Conservation (phyloP, 2,329 filamentous ascomycete genomes). For the Teratosphaeriaceae sp. region DNA sequence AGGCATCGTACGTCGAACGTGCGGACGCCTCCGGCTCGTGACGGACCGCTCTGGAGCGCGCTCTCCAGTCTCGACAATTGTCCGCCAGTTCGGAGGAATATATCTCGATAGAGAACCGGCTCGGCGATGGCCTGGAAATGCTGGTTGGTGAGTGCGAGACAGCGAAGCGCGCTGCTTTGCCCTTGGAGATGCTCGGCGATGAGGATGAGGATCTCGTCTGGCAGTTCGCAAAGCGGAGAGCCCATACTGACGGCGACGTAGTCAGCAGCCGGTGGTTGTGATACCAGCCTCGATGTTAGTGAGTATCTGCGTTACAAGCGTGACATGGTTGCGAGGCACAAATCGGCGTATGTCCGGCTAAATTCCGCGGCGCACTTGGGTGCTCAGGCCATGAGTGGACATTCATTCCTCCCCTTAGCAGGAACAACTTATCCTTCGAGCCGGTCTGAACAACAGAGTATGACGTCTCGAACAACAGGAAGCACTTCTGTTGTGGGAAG, state of each 20-base stretch:
- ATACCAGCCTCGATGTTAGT: too few species aligned
- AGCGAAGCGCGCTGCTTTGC: not conserved
- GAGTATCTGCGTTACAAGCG: too few species aligned
- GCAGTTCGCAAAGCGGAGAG: not conserved
- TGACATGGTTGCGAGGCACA: too few species aligned
- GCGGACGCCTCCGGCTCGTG: not conserved
- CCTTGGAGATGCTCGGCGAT: slow-evolving; percentile 3
- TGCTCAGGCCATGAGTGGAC: too few species aligned
- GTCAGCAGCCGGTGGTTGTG: too few species aligned
- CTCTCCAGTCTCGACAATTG: not conserved
- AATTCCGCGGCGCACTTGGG: too few species aligned
- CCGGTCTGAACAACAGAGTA: too few species aligned
- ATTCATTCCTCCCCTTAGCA: too few species aligned
- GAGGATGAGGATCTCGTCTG: slow-evolving; percentile 5
- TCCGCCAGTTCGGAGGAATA: slow-evolving; percentile 2
- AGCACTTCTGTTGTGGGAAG: too few species aligned
- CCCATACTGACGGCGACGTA: not conserved
- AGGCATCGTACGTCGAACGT: slow-evolving; percentile 2
- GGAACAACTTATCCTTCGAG: too few species aligned
- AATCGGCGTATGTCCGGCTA: too few species aligned
- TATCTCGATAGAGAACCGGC: slow-evolving; percentile 3
- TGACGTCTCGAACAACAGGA: too few species aligned
- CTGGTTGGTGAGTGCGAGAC: not conserved
- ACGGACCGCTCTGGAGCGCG: not conserved
- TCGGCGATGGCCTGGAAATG: slow-evolving; percentile 7